A percentile compares a stretch with the other conserved stretches of the same genome.
Evolutionary conservation across 805 yeast genomes (phyloP).

Genomic region (Sporopachydermia lactativora): DNA sequence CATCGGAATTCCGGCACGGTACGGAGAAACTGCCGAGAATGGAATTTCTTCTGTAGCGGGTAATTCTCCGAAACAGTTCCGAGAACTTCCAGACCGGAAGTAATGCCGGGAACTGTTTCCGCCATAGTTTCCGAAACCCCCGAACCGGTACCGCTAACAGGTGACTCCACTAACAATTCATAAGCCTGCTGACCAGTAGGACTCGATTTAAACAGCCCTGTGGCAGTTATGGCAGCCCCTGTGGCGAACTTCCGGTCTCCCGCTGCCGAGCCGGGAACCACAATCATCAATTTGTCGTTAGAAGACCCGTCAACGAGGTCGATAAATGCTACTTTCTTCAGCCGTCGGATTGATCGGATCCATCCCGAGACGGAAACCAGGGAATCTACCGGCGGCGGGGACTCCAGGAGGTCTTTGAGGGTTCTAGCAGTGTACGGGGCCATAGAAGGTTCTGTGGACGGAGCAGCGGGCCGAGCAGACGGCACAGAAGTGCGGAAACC

Average conservation of each 20-base stretch:
- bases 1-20: constrained; percentile 66
- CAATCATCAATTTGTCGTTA: constrained; percentile 38
- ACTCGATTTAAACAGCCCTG: constrained; percentile 9
- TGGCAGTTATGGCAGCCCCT: constrained; percentile 7
- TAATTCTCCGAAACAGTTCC: constrained; percentile 53
- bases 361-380: constrained; percentile 48
- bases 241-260: constrained; percentile 17
- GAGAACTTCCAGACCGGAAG: constrained; percentile 30
- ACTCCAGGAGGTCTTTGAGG: constrained; percentile 11
- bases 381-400: constrained; percentile 25
- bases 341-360: constrained; percentile 54
- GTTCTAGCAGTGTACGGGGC: no score
- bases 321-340: constrained; percentile 68
- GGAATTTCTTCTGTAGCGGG: constrained; percentile 76
- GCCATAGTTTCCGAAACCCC: constrained; percentile 47
- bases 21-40: constrained; percentile 52
- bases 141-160: constrained; percentile 18
- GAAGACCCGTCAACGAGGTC: constrained; percentile 73
- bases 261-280: constrained; percentile 24
- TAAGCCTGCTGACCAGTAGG: constrained; percentile 2
- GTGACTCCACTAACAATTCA: constrained; percentile 4
- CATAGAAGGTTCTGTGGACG: no score
- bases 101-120: no score
- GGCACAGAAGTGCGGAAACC: no score
- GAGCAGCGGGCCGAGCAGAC: no score